Evolutionary conservation across 1,284 basidiomycete genomes (phyloP), one percentile per base, ranked within the genome.

Genomic region (Cryptococcus hybrid): DNA sequence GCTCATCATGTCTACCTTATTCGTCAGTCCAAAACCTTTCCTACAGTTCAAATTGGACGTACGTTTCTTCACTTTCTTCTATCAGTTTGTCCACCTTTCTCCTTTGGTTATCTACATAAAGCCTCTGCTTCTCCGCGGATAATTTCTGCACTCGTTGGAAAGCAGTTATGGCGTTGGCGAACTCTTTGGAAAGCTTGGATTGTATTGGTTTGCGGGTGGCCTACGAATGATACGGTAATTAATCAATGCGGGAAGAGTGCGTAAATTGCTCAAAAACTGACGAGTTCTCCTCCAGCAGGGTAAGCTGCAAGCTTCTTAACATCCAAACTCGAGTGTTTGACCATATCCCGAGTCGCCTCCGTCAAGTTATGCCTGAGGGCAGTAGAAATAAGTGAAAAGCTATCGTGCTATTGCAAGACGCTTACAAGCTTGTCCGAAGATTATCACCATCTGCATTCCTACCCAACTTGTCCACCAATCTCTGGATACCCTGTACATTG

Each of bases 401-500:
- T 24, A 24, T 24, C 24, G 24, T 24, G 24, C 24, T 30, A 30
- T 30, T 30, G 30, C 30, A 30, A 13, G n/a, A 4, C n/a, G 73
- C 77, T 59, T 57, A 77, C 76, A 78, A 60, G 44, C 72, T 74
- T 5, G 67, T 73, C 54, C 92, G 82, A 59, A 96, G 59, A 79
- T 46, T 81, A 75, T 34, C 85, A 81, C 58, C 89, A 73, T 96
- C 93, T 67, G 86, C 85, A 24, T 80, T 80, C 0, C 88, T 90
- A 4, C 92, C 92, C 3, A 97, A 83, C 75, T 95, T 89, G 69
- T 96, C 90, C 9, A 99, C 89, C 24, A 95, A 83, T 74, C 92
- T 91, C 71, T 92, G 80, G 53, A 99, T 95, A 11, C 90, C 94
- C 68, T 94, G 89, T 5, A 98, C 92, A 78, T 99, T 99, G 60